A percentile compares a stretch with the other conserved stretches of the same genome.
phyloP scores from a whole-genome alignment of 306 rosid genomes.

The Argentina anserina region DNA sequence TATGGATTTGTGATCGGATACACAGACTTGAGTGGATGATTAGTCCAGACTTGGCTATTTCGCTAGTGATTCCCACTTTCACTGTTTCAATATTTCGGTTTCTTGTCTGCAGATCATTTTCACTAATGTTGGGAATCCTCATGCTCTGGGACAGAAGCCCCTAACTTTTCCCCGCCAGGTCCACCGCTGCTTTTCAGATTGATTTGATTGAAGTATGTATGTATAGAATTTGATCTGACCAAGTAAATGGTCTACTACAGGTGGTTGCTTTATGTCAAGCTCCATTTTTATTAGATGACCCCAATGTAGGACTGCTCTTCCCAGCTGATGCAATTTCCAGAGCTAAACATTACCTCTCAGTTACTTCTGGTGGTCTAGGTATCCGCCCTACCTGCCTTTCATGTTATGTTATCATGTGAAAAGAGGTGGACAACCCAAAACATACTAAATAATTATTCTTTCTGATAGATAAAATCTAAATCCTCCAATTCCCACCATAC shows the following conservation, averaged over 20 bases:
- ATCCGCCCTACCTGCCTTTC: constrained; percentile 22
- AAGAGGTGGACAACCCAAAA: constrained; percentile 3
- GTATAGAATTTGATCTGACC: constrained; percentile 23
- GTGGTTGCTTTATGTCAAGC: constrained; percentile 99
- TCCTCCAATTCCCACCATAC: not conserved
- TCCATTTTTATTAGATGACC: constrained; percentile 93
- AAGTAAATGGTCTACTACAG: constrained; percentile 36
- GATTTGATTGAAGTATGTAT: constrained; percentile 9
- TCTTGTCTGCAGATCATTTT: constrained; percentile 71
- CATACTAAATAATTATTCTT: not conserved
- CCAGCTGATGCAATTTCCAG: constrained; percentile 99
- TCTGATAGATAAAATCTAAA: not conserved
- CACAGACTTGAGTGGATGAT: not conserved
- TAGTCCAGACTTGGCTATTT: not conserved
- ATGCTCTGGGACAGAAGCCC: constrained; percentile 98
- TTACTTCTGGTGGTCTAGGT: constrained; percentile 95
- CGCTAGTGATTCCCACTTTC: not conserved
- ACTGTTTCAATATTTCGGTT: constrained; percentile 12
- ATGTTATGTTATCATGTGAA: constrained; percentile 1
- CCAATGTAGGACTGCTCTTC: constrained; percentile 83
- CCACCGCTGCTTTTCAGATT: constrained; percentile 13
- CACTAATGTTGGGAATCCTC: constrained; percentile 99
- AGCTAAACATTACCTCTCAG: constrained; percentile 80
- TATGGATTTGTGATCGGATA: not conserved
- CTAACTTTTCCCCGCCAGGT: constrained; percentile 99